These are phyloP conservation scores for Leccinum ponderosum DNA, from an alignment of 1,284 basidiomycete species.

Conservation along the genomic window DNA sequence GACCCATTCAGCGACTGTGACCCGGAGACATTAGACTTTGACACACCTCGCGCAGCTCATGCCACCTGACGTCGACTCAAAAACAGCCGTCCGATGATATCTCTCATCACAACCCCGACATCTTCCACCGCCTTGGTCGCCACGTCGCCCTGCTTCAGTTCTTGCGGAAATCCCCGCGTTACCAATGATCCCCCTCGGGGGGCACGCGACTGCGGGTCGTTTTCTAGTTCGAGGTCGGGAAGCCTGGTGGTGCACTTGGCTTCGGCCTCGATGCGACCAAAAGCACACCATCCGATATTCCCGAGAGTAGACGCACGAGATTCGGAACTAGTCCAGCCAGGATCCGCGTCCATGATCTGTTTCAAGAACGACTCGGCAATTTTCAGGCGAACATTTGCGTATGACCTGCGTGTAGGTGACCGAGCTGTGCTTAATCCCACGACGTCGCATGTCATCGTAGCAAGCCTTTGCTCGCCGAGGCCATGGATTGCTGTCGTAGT, in stretches of 20 bases:
- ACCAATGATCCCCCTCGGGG: conserved; percentile 67
- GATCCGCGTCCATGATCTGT: conserved; percentile 42
- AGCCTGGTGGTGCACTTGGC: conserved; percentile 5
- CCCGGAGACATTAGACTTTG: neutral
- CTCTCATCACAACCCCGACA: conserved; percentile 60
- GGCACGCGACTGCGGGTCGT: conserved; percentile 42
- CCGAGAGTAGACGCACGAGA: conserved; percentile 47
- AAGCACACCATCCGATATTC: conserved; percentile 32
- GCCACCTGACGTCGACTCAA: conserved; percentile 63
- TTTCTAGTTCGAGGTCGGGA: conserved; percentile 49
- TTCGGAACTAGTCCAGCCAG: conserved; percentile 41
- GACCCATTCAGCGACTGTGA: neutral
- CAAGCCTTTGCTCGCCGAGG: conserved; percentile 58
- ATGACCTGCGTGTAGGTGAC: conserved; percentile 77
- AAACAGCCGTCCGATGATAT: too few species aligned
- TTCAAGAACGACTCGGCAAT: conserved; percentile 66
- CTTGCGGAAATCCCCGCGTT: conserved; percentile 70
- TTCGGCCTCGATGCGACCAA: conserved; percentile 26
- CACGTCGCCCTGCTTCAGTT: conserved; percentile 72
- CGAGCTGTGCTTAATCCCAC: conserved; percentile 69
- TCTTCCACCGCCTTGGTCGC: conserved; percentile 84
- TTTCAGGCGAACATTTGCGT: conserved; percentile 46
- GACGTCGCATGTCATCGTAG: conserved; percentile 73
- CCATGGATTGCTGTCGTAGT: conserved; percentile 58
- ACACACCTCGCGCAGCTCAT: conserved; percentile 57